These are phyloP conservation scores for Colletotrichum spinosum DNA, from an alignment of 2,329 filamentous ascomycete species.

Conservation along the genomic window DNA sequence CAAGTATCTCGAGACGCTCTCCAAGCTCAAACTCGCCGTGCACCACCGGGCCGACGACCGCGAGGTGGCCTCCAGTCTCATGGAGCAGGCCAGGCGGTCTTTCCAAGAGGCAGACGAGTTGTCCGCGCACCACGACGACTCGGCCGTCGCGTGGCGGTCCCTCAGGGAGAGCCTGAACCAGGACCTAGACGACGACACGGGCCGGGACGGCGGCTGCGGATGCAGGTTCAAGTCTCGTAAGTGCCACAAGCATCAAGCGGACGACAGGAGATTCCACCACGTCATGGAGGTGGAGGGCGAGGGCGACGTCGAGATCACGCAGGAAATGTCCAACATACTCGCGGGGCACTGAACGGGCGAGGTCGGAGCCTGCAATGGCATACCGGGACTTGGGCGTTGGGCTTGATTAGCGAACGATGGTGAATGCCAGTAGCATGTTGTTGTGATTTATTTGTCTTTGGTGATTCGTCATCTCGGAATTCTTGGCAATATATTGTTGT, in stretches of 20 bases:
- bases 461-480: slow-evolving; percentile 2
- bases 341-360: too few relatives aligned
- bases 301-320: slow-evolving; percentile 22
- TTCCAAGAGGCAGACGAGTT: too few relatives aligned
- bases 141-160: neutral
- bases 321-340: slow-evolving; percentile 10
- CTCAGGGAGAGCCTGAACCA: slow-evolving; percentile 1
- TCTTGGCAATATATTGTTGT: neutral
- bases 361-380: too few relatives aligned
- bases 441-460: neutral
- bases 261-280: slow-evolving; percentile 15
- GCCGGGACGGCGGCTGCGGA: neutral
- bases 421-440: slow-evolving; percentile 23
- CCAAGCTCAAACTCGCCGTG: slow-evolving; percentile 6
- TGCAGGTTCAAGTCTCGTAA: slow-evolving; percentile 19
- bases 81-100: too few relatives aligned
- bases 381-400: neutral
- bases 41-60: too few relatives aligned
- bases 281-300: slow-evolving; percentile 16
- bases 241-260: slow-evolving; percentile 7
- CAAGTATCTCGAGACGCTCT: slow-evolving; percentile 21
- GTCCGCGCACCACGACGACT: too few relatives aligned
- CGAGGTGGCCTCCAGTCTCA: too few relatives aligned
- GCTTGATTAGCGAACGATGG: slow-evolving; percentile 5
- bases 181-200: neutral